Base-by-base conservation (phyloP, 139 green algal genomes). In the Coccomyxa sp. region DNA sequence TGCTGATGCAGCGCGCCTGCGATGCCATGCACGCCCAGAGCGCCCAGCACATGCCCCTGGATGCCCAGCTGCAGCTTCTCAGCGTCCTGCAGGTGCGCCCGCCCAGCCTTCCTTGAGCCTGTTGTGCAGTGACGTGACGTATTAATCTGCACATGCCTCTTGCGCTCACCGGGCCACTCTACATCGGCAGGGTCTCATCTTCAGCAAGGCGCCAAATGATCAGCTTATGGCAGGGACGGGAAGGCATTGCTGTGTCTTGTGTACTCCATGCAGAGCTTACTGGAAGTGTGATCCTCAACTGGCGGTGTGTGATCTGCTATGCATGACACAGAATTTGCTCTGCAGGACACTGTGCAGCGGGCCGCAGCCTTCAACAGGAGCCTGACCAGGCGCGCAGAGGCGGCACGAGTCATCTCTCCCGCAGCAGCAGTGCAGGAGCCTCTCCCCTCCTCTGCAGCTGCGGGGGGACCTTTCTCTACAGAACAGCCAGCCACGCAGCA, bases 291-390 rank as follows among this genome's bases (percentile, higher is more conserved):
- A n/a, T n/a, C n/a, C n/a, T n/a, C n/a, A n/a, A n/a, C n/a, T n/a
- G n/a, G n/a, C n/a, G n/a, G n/a, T n/a, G n/a, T n/a, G n/a, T n/a
- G n/a, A n/a, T n/a, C n/a, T n/a, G n/a, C n/a, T n/a, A n/a, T n/a
- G n/a, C n/a, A n/a, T n/a, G n/a, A n/a, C n/a, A n/a, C n/a, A n/a
- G n/a, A n/a, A n/a, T n/a, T n/a, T n/a, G 14, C 41, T 7, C 12
- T 79, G 80, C 74, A 84, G 80, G 80, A 78, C n/a, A 78, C 80
- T 18, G 80, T 84, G 27, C 36, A 73, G 38, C 40, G 55, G 22
- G 80, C 80, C 37, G 68, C 74, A 9, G 71, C 40, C 29, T 80
- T 84, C 74, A 84, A 84, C 50, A 27, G 72, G 41, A 76, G 68
- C 50, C 27, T 34, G 16, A 58, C 14, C 29, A 39, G 80, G 24